A percentile compares a stretch with the other conserved stretches of the same genome.
These are phyloP conservation scores for Heritiera littoralis DNA, from an alignment of 345 rosid genomes.

Conservation along the genomic window DNA sequence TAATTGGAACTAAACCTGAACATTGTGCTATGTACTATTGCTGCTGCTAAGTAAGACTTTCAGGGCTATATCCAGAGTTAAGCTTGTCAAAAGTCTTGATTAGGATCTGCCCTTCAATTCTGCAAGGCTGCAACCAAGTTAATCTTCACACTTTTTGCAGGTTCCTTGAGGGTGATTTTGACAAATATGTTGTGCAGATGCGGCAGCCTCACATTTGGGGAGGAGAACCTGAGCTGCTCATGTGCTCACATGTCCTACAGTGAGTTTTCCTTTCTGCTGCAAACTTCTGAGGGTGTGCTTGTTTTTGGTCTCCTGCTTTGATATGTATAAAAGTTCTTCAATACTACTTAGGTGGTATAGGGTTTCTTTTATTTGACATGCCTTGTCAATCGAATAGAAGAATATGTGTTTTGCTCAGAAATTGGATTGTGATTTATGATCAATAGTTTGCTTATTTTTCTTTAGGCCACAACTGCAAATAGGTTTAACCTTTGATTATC, in stretches of 20 bases:
- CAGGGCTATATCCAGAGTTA: background rate
- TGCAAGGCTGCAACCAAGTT: background rate
- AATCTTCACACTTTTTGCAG: conserved; percentile 31
- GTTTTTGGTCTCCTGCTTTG: no score
- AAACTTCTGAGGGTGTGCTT: background rate
- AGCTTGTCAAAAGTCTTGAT: background rate
- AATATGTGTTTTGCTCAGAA: background rate
- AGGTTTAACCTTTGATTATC: no score
- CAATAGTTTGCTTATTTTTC: background rate
- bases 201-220: conserved; percentile 72
- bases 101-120: background rate
- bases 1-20: background rate
- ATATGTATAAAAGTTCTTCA: background rate
- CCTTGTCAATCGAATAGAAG: background rate
- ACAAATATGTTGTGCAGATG: conserved; percentile 53
- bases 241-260: conserved; percentile 68
- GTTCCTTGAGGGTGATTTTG: conserved; percentile 69
- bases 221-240: conserved; percentile 77
- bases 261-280: conserved; percentile 26
- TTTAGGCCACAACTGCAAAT: background rate
- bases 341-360: background rate
- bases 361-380: background rate
- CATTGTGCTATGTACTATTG: no score
- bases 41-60: no score
- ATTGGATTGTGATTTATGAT: background rate